Evolutionary conservation across 108 stramenopile species (phyloP), one percentile per base, ranked within the genome.

Genomic region (Hondaea fermentalgiana): DNA sequence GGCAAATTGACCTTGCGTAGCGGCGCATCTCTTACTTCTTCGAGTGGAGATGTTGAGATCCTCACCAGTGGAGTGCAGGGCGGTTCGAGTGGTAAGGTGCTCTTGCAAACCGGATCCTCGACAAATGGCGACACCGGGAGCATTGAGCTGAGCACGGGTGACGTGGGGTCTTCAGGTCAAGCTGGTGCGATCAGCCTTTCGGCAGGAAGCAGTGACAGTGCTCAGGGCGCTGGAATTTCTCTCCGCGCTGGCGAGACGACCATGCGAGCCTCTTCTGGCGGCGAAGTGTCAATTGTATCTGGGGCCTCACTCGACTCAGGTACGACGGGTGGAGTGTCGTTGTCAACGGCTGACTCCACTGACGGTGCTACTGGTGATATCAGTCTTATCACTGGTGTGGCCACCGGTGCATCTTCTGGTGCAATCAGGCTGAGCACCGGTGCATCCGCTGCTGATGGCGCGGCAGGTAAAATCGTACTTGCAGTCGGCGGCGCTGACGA

Each of bases 1-100:
- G 92, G 92, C 12, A 44, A 64, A 21, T n/a, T 92, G 10, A 69
- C 88, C 35, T 5, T 93, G 5, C 49, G 90, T n/a, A 91, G 91
- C 12, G 92, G 92, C 5, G 90, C 35, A 29, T 89, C 92, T 42
- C 21, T 55, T 4, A 17, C 14, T 53, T 91, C 89, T 17, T 16
- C 5, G 4, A 91, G 92, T 44, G 92, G 92, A 0, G 44, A 29
- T 17, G 59, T 93, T 21, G 58, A 59, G 19, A 16, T 93, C 14
- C 14, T 45, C 5, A 72, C 92, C 5, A 43, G 57, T 60, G 12
- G 0, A 23, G n/a, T 35, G 19, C 43, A 29, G 58, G 29, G 0
- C 4, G 87, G 35, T 6, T 5, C 57, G 87, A 59, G 25, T 5
- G 87, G 25, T 0, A 29, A 5, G 58, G 5, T 88, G 91, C 91